These are phyloP conservation scores for Flaveria ramosissima DNA, from an alignment of 129 eudicot species.

Conservation along the genomic window DNA sequence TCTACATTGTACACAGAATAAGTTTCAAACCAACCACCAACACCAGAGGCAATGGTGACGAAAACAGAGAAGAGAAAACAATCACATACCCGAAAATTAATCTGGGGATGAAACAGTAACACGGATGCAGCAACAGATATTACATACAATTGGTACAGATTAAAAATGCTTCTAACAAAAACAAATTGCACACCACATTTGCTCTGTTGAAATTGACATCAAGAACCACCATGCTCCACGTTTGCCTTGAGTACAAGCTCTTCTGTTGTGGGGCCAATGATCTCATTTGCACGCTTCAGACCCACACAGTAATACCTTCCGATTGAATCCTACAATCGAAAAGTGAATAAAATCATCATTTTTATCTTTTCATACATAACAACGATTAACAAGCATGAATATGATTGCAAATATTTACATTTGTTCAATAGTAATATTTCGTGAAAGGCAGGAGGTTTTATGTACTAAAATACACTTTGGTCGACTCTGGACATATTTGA, in stretches of 20 bases:
- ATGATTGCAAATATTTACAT: not conserved
- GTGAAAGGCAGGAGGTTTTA: not conserved
- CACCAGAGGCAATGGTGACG: not conserved
- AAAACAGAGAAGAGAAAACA: not conserved
- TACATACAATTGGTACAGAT: constrained; percentile 27
- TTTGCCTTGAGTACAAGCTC: constrained; percentile 82
- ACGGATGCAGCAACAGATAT: constrained; percentile 5
- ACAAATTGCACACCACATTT: constrained; percentile 27
- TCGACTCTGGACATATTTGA: not conserved
- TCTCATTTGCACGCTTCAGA: constrained; percentile 94
- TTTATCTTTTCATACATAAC: not conserved
- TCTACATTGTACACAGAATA: constrained; percentile 14
- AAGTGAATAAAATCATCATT: not conserved
- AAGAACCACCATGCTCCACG: constrained; percentile 44
- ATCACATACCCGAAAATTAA: not conserved
- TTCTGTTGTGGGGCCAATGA: constrained; percentile 90
- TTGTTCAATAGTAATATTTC: not conserved
- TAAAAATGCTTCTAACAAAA: constrained; percentile 17
- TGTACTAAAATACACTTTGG: not conserved
- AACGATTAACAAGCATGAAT: not conserved
- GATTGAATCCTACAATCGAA: constrained; percentile 70
- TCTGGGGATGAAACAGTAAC: constrained; percentile 8
- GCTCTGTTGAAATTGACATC: constrained; percentile 23
- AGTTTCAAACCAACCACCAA: constrained; percentile 4
- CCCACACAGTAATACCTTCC: constrained; percentile 85